Percentiles rank a stretch among this genome's conserved stretches.
Conservation (phyloP, 2,329 filamentous ascomycete species). For the Eurotiales sp. region DNA sequence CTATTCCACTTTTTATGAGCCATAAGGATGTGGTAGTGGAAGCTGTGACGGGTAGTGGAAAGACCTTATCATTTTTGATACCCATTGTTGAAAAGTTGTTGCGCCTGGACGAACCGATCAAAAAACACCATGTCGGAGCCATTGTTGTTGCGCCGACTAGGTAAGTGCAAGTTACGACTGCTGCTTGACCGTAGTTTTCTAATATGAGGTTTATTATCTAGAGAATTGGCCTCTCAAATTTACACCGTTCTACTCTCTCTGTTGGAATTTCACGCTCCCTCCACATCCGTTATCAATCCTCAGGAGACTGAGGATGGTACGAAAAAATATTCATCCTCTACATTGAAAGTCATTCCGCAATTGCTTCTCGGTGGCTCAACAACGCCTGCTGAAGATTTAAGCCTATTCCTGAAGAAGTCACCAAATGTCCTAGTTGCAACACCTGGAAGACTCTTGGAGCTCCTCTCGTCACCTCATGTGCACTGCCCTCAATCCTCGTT, state of each 20-base stretch:
- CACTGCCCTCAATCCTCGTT: slow-evolving; percentile 86
- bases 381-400: slow-evolving; percentile 78
- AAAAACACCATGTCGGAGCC: slow-evolving; percentile 83
- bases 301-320: slow-evolving; percentile 38
- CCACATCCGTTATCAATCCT: slow-evolving; percentile 50
- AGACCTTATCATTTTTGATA: slow-evolving; percentile 81
- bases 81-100: slow-evolving; percentile 80
- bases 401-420: slow-evolving; percentile 74
- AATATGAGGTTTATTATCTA: slow-evolving; percentile 25
- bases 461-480: slow-evolving; percentile 80
- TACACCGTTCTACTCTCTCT: slow-evolving; percentile 73
- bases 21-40: slow-evolving; percentile 93
- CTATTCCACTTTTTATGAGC: slow-evolving; percentile 80
- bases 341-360: slow-evolving; percentile 70
- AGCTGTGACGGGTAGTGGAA: slow-evolving; percentile 86
- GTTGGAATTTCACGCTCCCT: slow-evolving; percentile 77
- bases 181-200: neutral
- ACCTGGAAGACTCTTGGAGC: slow-evolving; percentile 81
- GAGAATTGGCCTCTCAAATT: slow-evolving; percentile 89
- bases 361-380: slow-evolving; percentile 82
- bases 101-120: slow-evolving; percentile 73
- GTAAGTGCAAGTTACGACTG: slow-evolving; percentile 28
- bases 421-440: slow-evolving; percentile 90
- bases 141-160: slow-evolving; percentile 87
- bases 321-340: slow-evolving; percentile 42